phyloP scores from a whole-genome alignment of 129 eudicot species.

The Helichrysum umbraculigerum region DNA sequence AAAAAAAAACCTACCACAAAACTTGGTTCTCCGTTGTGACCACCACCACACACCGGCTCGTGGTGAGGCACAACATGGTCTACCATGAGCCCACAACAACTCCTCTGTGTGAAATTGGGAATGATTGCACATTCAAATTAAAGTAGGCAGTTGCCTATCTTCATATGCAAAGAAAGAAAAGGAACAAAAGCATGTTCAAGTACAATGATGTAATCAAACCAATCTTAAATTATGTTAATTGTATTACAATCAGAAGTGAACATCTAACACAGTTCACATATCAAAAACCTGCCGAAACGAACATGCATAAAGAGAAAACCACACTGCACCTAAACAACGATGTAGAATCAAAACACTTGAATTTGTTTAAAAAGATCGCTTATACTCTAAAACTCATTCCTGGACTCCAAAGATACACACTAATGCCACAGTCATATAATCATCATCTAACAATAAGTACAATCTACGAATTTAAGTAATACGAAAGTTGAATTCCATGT shows the following conservation, averaged over 20 bases:
- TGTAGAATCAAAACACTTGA: conserved; percentile 8
- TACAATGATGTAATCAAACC: conserved; percentile 4
- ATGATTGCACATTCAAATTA: background rate
- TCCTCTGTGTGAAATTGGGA: background rate
- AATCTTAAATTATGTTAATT: background rate
- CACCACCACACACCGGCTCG: no score
- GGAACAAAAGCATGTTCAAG: conserved; percentile 6
- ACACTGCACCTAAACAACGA: conserved; percentile 14
- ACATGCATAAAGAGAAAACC: background rate
- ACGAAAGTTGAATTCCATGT: conserved; percentile 5
- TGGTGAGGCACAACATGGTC: no score
- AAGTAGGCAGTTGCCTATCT: background rate
- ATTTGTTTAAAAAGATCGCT: conserved; percentile 18
- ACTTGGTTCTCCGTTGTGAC: no score
- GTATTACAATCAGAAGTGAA: background rate
- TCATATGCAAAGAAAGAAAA: background rate
- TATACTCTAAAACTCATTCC: conserved; percentile 17
- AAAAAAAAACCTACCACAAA: no score
- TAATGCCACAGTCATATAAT: conserved; percentile 23
- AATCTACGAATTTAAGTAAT: conserved; percentile 14
- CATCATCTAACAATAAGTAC: conserved; percentile 28
- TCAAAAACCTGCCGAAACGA: background rate
- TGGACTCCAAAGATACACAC: conserved; percentile 22
- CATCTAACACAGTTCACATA: background rate
- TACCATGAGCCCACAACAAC: background rate